These are phyloP conservation scores for Mycena crocata DNA, from an alignment of 768 basidiomycete species.

Conservation along the genomic window DNA sequence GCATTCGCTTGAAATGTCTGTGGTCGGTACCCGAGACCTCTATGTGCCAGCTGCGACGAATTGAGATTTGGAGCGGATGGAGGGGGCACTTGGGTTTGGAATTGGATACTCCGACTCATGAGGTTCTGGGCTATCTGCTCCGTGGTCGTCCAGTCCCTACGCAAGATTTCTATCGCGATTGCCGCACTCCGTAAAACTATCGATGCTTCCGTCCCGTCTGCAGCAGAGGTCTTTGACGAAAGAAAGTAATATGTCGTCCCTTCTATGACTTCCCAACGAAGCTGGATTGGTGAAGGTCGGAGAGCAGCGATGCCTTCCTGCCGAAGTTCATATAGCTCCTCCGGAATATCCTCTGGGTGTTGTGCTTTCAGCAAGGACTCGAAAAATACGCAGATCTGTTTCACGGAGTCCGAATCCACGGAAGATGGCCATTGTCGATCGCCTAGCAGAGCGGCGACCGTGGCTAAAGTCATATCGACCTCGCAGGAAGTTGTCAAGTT, in stretches of 20 bases:
- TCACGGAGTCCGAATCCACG: neutral
- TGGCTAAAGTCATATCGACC: neutral
- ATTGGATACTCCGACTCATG: conserved; percentile 10
- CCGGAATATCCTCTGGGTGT: conserved; percentile 2
- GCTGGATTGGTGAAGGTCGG: conserved; percentile 15
- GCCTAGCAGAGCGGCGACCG: neutral
- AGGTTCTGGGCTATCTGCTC: conserved; percentile 13
- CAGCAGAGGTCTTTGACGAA: neutral
- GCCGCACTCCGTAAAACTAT: conserved; percentile 6
- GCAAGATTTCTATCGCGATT: conserved; percentile 9
- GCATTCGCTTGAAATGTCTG: neutral
- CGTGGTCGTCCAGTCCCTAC: conserved; percentile 5
- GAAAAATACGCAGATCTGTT: neutral
- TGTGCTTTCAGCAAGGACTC: neutral
- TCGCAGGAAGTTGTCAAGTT: too few species aligned
- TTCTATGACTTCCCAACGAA: conserved; percentile 12
- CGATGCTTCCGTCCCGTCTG: neutral
- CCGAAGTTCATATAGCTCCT: conserved; percentile 15
- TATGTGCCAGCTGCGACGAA: neutral
- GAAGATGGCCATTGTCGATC: neutral
- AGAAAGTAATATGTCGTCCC: conserved; percentile 5
- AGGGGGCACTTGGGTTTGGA: conserved; percentile 1
- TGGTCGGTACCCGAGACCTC: conserved; percentile 12
- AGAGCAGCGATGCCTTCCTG: conserved; percentile 11
- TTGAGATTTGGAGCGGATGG: neutral